Evolutionary conservation across 225 moss, liverwort and hornwort species (phyloP), one percentile per base, ranked within the genome.

Genomic region (Physcomitrium patens): DNA sequence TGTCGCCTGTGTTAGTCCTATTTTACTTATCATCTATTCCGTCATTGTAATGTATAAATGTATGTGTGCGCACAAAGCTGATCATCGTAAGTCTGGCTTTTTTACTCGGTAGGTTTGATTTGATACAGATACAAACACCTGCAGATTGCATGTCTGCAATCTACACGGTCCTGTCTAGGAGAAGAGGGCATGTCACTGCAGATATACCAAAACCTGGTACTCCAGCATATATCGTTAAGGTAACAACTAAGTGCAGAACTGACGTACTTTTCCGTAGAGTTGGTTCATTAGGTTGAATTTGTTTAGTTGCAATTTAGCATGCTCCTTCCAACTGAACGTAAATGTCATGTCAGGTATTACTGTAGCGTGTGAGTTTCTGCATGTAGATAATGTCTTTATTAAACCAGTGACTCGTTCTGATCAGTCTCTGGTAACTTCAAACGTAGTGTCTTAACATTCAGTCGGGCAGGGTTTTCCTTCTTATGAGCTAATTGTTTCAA

Each of bases 101-200:
- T 80, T 31, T 61, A 69, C 24, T 73, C 22, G 60, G 42, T 74
- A 24, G 70, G 57, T 19, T 77, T 76, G 60, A 19, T 75, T 42
- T 76, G 54, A 71, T 65, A 63, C 92, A 99, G 99, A 99, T 99
- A 44, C 99, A 99, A 89, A 99, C 99, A 72, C 99, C 99, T 71
- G 99, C 99, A 71, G 99, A 99, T 80, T 95, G 95, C 60, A 93
- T 99, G 99, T 95, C 99, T 67, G 95, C 99, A 37, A 99, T 99
- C 53, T 95, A 99, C 78, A 95, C 99, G 3, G 95, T 99, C 43
- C 75, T 99, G 51, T 95, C 99, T 18, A 90, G 99, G 82, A 85
- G 99, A 80, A 87, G 99, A 79, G 99, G 99, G 60, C 99, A 99
- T 84, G 95, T 95, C 44, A 95, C 99, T 65, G 99, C 99, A 72